phyloP scores from a whole-genome alignment of 1,139 yeast species.

The Protomyces inundatus region DNA sequence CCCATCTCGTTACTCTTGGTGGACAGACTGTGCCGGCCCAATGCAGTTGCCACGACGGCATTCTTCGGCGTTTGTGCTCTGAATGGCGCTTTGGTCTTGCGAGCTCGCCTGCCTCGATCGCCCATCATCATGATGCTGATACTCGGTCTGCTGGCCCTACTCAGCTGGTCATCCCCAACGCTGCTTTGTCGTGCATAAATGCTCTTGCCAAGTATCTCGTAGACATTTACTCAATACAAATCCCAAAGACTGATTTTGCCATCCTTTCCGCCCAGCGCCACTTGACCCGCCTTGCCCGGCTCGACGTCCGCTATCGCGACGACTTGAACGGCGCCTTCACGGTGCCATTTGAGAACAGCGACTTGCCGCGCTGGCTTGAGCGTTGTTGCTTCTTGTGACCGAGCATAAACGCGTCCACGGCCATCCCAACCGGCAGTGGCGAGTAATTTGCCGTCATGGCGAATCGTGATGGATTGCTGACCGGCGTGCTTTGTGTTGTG shows the following conservation, averaged over 20 bases:
- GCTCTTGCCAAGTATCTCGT: no score
- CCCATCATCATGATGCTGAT: no score
- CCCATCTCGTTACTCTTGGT: no score
- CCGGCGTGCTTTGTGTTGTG: conserved; percentile 14
- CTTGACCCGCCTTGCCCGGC: neutral
- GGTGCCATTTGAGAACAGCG: conserved; percentile 22
- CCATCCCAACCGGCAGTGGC: conserved; percentile 20
- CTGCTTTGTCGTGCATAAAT: no score
- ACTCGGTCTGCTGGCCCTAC: no score
- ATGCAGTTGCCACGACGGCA: no score
- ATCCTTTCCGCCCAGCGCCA: conserved; percentile 22
- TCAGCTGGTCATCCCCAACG: no score
- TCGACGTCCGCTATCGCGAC: neutral
- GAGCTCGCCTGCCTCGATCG: no score
- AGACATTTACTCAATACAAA: neutral
- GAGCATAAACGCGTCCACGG: neutral
- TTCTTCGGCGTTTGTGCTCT: no score
- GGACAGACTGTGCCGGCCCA: no score
- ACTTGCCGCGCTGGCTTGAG: conserved; percentile 3
- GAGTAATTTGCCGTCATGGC: conserved; percentile 5
- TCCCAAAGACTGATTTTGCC: conserved; percentile 24
- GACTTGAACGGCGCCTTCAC: conserved; percentile 1
- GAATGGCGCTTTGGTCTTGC: no score
- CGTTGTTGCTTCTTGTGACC: no score
- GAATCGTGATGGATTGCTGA: conserved; percentile 8